phyloP scores from a whole-genome alignment of 139 green algal genomes.

The Diplosphaera chodatii region DNA sequence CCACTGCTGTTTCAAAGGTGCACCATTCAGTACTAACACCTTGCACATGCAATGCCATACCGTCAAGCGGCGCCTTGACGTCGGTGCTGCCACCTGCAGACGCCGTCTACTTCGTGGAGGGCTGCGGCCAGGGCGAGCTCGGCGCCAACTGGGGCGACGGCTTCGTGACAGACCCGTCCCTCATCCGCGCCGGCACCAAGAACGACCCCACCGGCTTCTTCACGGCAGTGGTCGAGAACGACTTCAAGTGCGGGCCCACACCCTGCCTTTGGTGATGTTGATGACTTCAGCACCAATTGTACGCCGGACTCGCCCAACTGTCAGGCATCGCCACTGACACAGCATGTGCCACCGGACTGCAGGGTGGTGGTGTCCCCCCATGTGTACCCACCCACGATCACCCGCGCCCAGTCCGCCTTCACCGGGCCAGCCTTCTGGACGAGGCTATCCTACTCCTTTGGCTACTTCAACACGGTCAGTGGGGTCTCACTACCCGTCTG shows the following conservation, averaged over 20 bases:
- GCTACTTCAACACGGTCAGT: conserved; percentile 17
- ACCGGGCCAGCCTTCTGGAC: conserved; percentile 1
- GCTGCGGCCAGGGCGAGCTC: conserved; percentile 1
- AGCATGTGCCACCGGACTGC: too few relatives aligned
- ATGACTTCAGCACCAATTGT: too few relatives aligned
- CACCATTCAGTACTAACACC: too few relatives aligned
- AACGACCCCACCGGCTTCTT: conserved; percentile 45
- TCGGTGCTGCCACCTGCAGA: neutral
- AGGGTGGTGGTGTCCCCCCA: neutral
- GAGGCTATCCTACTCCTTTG: conserved; percentile 13
- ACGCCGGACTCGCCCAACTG: too few relatives aligned
- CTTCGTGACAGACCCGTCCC: conserved; percentile 12
- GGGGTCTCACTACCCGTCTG: too few relatives aligned
- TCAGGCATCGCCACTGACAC: too few relatives aligned
- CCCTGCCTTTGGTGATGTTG: too few relatives aligned
- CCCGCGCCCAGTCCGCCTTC: neutral
- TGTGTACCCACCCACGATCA: neutral
- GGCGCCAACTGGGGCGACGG: conserved; percentile 25
- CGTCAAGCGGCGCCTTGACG: too few relatives aligned
- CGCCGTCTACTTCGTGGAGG: conserved; percentile 16
- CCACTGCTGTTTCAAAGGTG: too few relatives aligned
- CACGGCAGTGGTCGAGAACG: neutral
- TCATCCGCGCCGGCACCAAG: neutral
- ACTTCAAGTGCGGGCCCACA: neutral
- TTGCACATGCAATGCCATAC: too few relatives aligned